Evolutionary conservation across 2,329 filamentous ascomycete genomes (phyloP), one percentile per base, ranked within the genome.

Genomic region (Aspergillus sergii): DNA sequence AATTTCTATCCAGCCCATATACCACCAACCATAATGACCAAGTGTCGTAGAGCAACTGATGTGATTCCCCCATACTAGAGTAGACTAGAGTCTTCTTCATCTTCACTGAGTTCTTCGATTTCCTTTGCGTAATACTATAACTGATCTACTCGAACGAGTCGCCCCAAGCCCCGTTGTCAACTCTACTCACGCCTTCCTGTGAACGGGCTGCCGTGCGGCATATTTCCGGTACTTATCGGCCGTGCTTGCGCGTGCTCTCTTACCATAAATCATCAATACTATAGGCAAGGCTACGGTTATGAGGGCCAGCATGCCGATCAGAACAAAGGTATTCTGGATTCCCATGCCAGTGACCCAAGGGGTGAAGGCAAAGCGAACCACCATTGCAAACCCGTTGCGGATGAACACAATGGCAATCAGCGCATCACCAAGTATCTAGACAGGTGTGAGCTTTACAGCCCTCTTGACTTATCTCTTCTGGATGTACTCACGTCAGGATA

Each of bases 351-450:
- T 83, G 81, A 60, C 30, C 79, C 82, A 84, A 0, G 79, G 78
- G 0, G 76, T 72, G 28, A 84, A 71, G 0, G 77, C 78, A 63
- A 84, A 84, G 23, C 83, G 77, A 46, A 84, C 77, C 26, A 78
- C 73, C 3, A 79, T 81, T 19, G 76, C 75, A 48, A 84, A 75
- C 2, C 75, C 62, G 58, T 84, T 84, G 0, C 82, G 78, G 12
- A 80, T 69, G 61, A 84, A 79, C 0, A 80, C 79, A 4, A 85
- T 72, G 0, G 72, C 78, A 10, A 83, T 80, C 16, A 84, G 70
- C 0, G 81, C 77, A 63, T 84, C 81, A 9, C 78, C 82, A 48
- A 84, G 75, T 39, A 85, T 81, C 75, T 83, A 64, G 48, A 48
- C 7, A 54, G 23, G 14, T 19, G 19, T 48, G 6, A 48, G 12